Conservation (phyloP, 1,139 yeast species). For the Pichiaceae sp. region DNA sequence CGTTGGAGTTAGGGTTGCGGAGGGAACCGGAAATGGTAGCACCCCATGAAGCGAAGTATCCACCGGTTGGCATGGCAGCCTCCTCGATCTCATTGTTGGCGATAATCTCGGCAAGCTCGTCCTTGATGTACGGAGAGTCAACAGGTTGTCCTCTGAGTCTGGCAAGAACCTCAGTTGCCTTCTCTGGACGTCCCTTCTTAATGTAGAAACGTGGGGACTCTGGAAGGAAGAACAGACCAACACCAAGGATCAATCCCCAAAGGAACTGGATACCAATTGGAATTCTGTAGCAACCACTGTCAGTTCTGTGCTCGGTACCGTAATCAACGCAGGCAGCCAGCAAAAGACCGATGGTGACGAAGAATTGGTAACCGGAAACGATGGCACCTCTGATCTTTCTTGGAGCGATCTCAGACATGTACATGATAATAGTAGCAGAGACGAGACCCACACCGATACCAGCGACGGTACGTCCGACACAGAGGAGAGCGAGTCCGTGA, state of each 20-base stretch:
- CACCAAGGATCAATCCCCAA: constrained; percentile 44
- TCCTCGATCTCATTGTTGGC: constrained; percentile 40
- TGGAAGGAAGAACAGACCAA: constrained; percentile 52
- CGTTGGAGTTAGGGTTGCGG: constrained; percentile 5
- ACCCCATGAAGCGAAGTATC: constrained; percentile 21
- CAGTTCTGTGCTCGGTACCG: constrained; percentile 42
- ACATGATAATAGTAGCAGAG: constrained; percentile 57
- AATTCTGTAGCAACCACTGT: constrained; percentile 53
- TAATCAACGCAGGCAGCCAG: constrained; percentile 61
- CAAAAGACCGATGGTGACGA: constrained; percentile 61
- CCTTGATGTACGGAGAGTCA: constrained; percentile 29
- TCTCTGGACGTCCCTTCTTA: constrained; percentile 33
- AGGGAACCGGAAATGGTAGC: constrained; percentile 41
- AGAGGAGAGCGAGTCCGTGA: constrained; percentile 34
- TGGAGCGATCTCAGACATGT: constrained; percentile 68
- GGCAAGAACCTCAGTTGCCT: constrained; percentile 37
- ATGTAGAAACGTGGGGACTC: constrained; percentile 64
- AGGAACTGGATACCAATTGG: constrained; percentile 50
- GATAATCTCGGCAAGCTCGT: constrained; percentile 32
- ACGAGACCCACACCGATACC: constrained; percentile 66
- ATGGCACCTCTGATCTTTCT: constrained; percentile 60
- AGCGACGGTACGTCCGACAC: constrained; percentile 53
- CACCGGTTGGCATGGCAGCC: constrained; percentile 37
- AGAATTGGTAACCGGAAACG: constrained; percentile 61
- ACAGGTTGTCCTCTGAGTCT: constrained; percentile 13